phyloP scores from a whole-genome alignment of 2,329 filamentous ascomycete species.

The Paraphoma sp. region DNA sequence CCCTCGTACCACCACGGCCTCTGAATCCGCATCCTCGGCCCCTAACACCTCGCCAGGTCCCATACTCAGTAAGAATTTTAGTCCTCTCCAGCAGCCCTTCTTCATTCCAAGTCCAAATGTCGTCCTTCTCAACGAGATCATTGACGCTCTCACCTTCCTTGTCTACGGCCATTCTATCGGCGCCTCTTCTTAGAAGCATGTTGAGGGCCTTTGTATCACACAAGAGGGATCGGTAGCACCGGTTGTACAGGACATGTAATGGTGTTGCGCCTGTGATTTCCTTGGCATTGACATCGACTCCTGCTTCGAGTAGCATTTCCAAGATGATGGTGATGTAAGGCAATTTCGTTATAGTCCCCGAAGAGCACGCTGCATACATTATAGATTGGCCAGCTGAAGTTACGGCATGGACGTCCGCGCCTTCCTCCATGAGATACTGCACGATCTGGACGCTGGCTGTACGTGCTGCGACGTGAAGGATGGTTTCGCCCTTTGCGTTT shows the following conservation, averaged over 20 bases:
- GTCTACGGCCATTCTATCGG: not conserved
- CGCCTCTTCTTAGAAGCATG: not conserved
- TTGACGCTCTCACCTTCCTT: not conserved
- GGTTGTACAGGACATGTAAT: not conserved
- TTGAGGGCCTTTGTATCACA: not conserved
- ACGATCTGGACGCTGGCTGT: not conserved
- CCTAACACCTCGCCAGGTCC: not conserved
- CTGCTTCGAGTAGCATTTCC: conserved; percentile 2
- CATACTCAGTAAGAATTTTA: not conserved
- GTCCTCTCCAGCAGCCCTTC: not conserved
- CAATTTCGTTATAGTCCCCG: not conserved
- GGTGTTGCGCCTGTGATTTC: not conserved
- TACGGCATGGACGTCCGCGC: not conserved
- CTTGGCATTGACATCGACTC: conserved; percentile 1
- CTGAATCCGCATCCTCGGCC: not conserved
- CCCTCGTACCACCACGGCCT: not conserved
- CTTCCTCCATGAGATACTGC: not conserved
- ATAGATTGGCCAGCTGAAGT: not conserved
- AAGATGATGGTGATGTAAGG: not conserved
- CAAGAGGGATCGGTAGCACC: not conserved
- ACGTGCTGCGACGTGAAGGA: not conserved
- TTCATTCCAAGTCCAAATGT: not conserved
- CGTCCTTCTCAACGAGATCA: not conserved
- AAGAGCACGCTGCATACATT: not conserved
- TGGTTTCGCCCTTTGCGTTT: not conserved